These are phyloP conservation scores for Penicillium coffeae DNA, from an alignment of 495 filamentous ascomycete genomes.

Conservation along the genomic window DNA sequence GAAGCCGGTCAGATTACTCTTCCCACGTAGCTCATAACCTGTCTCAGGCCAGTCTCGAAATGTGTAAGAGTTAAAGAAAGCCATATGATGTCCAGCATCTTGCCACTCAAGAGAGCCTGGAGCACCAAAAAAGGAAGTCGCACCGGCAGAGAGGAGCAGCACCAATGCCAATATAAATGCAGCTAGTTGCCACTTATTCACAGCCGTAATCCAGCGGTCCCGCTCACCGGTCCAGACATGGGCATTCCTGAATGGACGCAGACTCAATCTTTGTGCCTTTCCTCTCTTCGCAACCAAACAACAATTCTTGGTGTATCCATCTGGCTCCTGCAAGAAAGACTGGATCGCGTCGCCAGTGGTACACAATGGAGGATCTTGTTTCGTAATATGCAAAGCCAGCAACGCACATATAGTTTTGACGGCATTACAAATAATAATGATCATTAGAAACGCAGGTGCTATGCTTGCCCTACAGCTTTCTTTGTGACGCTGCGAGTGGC, in stretches of 20 bases:
- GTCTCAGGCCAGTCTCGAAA: neutral
- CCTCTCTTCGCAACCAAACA: neutral
- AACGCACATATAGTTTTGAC: neutral
- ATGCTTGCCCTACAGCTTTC: neutral
- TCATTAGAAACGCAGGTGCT: neutral
- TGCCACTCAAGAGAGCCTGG: neutral
- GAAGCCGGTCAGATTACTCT: neutral
- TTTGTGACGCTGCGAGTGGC: neutral
- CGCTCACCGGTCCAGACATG: neutral
- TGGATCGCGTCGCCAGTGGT: neutral
- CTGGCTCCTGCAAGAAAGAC: neutral
- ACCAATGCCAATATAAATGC: neutral
- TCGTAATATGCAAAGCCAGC: neutral
- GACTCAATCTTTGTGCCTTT: neutral
- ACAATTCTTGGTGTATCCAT: neutral
- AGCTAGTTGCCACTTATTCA: neutral
- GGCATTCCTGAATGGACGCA: neutral
- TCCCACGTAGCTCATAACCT: neutral
- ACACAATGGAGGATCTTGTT: neutral
- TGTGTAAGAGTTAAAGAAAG: neutral
- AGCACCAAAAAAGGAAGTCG: neutral
- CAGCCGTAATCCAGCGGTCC: neutral
- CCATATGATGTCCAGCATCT: neutral
- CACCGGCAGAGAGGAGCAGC: neutral
- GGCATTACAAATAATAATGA: neutral